These are phyloP conservation scores for Thecaphora thlaspeos DNA, from an alignment of 1,284 basidiomycete species.

Conservation along the genomic window DNA sequence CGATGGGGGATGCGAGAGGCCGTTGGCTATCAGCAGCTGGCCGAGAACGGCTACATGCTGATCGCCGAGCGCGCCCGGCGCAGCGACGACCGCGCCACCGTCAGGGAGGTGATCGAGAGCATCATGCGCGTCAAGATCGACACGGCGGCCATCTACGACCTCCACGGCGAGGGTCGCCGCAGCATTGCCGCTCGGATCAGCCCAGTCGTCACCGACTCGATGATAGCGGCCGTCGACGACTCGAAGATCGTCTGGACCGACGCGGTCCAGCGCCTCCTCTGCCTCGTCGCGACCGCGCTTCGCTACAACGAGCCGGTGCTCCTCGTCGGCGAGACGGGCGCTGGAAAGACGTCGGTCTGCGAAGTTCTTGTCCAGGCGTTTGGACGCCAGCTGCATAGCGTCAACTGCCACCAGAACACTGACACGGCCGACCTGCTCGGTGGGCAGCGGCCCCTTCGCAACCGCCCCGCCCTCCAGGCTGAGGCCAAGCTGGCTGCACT, in stretches of 20 bases:
- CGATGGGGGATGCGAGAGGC: constrained; percentile 86
- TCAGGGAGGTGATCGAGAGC: constrained; percentile 88
- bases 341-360: constrained; percentile 96
- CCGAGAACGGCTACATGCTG: constrained; percentile 96
- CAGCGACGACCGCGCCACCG: constrained; percentile 79
- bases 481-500: constrained; percentile 53
- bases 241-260: constrained; percentile 76
- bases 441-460: constrained; percentile 87
- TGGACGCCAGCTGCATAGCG: constrained; percentile 68
- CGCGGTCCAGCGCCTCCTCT: constrained; percentile 87
- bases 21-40: constrained; percentile 86
- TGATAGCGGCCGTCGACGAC: constrained; percentile 60
- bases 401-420: constrained; percentile 99
- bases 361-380: constrained; percentile 78
- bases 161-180: constrained; percentile 58
- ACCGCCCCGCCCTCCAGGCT: constrained; percentile 64
- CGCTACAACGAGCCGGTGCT: constrained; percentile 91
- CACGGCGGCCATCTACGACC: constrained; percentile 62
- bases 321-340: constrained; percentile 96
- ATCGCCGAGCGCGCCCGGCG: constrained; percentile 86
- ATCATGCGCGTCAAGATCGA: constrained; percentile 86
- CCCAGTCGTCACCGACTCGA: constrained; percentile 11
- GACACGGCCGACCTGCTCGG: constrained; percentile 97
- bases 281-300: constrained; percentile 77
- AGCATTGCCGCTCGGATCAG: constrained; percentile 42